A percentile compares a stretch with the other conserved stretches of the same genome.
Conservation (phyloP, 371 early-diverging fungal species). For the Apophysomyces sp. region DNA sequence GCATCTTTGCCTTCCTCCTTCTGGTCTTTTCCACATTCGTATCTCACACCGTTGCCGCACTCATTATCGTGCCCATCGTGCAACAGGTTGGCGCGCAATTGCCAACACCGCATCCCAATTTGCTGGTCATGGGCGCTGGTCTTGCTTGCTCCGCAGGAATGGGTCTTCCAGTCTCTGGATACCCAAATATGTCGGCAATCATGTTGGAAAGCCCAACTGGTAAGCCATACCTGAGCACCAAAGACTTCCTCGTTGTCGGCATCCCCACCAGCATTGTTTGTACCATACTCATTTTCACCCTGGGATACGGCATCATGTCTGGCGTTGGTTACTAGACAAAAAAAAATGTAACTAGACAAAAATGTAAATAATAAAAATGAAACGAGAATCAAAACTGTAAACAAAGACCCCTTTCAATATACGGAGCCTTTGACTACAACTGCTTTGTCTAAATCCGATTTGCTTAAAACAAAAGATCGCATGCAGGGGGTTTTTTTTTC, state of each 20-base stretch:
- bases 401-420: too few species aligned
- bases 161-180: constrained; percentile 87
- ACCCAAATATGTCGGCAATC: constrained; percentile 97
- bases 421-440: too few species aligned
- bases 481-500: too few species aligned
- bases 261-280: constrained; percentile 74
- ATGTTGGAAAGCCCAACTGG: constrained; percentile 91
- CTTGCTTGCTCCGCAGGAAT: constrained; percentile 52
- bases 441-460: too few species aligned
- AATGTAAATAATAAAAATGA: too few species aligned
- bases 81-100: constrained; percentile 69
- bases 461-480: too few species aligned
- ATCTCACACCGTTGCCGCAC: constrained; percentile 91
- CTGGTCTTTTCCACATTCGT: constrained; percentile 91
- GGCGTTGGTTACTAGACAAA: constrained; percentile 48
- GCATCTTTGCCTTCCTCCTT: constrained; percentile 66
- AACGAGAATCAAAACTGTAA: too few species aligned
- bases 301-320: constrained; percentile 75
- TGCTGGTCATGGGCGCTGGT: constrained; percentile 84
- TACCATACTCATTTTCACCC: constrained; percentile 68
- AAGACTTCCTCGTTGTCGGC: constrained; percentile 87
- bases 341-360: background rate
- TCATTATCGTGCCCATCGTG: constrained; percentile 84
- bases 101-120: constrained; percentile 79
- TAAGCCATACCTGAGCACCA: constrained; percentile 78